phyloP scores from a whole-genome alignment of 2,329 filamentous ascomycete genomes.

The Thermothelomyces thermophilus region DNA sequence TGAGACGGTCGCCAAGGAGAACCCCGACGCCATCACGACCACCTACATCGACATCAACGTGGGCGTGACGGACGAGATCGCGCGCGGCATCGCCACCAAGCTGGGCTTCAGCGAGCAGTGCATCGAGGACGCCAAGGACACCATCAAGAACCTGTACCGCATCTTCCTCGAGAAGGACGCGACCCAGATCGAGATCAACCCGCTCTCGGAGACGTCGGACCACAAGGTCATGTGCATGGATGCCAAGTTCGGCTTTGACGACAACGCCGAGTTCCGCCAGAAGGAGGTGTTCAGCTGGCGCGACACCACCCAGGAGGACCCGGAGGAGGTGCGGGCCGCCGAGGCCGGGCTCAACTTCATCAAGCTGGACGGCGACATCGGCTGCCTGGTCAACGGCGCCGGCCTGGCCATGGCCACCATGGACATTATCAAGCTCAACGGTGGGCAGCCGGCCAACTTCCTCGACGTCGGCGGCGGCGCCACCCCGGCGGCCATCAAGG shows the following conservation, averaged over 20 bases:
- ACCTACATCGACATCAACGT: slow-evolving; percentile 89
- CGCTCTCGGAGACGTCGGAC: slow-evolving; percentile 94
- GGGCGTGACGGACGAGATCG: slow-evolving; percentile 94
- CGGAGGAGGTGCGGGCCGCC: slow-evolving; percentile 95
- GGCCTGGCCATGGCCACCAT: slow-evolving; percentile 99
- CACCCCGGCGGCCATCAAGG: slow-evolving; percentile 91
- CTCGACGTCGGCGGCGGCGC: slow-evolving; percentile 97
- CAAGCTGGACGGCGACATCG: slow-evolving; percentile 98
- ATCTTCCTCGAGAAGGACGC: slow-evolving; percentile 98
- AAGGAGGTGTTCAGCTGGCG: slow-evolving; percentile 93
- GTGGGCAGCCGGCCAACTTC: slow-evolving; percentile 94
- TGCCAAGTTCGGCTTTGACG: slow-evolving; percentile 96
- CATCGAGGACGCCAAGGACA: slow-evolving; percentile 88
- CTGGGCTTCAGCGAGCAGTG: slow-evolving; percentile 98
- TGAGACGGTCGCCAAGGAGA: slow-evolving; percentile 96
- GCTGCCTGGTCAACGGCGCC: slow-evolving; percentile 97
- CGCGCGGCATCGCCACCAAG: slow-evolving; percentile 78
- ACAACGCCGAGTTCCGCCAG: slow-evolving; percentile 98
- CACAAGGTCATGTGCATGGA: slow-evolving; percentile 99
- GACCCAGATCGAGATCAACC: slow-evolving; percentile 99
- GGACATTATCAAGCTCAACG: slow-evolving; percentile 99
- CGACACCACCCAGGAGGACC: slow-evolving; percentile 90
- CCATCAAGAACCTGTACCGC: slow-evolving; percentile 98
- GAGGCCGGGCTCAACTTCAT: slow-evolving; percentile 98
- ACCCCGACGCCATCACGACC: slow-evolving; percentile 89